phyloP scores from a whole-genome alignment of 1,284 basidiomycete species.

The Rhodofomes roseus region DNA sequence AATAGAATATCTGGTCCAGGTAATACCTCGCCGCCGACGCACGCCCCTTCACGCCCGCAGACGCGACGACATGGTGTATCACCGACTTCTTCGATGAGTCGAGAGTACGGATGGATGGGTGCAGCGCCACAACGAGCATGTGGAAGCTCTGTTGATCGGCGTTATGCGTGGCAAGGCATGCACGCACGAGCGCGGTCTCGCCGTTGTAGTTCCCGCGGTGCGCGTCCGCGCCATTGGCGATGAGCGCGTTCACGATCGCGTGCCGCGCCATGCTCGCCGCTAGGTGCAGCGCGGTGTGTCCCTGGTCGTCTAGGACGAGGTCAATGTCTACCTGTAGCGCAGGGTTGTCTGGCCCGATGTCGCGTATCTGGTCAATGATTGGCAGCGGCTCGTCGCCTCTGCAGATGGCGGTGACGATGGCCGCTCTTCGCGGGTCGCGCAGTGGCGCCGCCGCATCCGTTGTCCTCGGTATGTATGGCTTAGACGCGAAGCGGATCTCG shows the following conservation, averaged over 20 bases:
- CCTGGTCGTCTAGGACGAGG: constrained; percentile 87
- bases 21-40: constrained; percentile 87
- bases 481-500: constrained; percentile 62
- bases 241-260: constrained; percentile 63
- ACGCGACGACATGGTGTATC: constrained; percentile 90
- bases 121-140: constrained; percentile 60
- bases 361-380: constrained; percentile 62
- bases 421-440: constrained; percentile 57
- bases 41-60: constrained; percentile 89
- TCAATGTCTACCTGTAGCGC: constrained; percentile 56
- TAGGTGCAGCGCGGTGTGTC: constrained; percentile 93
- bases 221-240: constrained; percentile 77
- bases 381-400: constrained; percentile 61
- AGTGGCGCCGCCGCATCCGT: constrained; percentile 55
- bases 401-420: constrained; percentile 61
- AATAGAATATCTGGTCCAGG: constrained; percentile 85
- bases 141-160: constrained; percentile 80
- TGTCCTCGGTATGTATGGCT: constrained; percentile 55
- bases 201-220: constrained; percentile 91
- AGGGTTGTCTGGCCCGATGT: constrained; percentile 49
- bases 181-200: constrained; percentile 92
- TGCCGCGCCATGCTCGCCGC: constrained; percentile 84
- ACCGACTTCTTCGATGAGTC: constrained; percentile 90
- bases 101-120: constrained; percentile 80
- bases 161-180: constrained; percentile 87